Evolutionary conservation across 345 rosid genomes (phyloP), one percentile per base, ranked within the genome.

Genomic region (Melastoma malabathricum): DNA sequence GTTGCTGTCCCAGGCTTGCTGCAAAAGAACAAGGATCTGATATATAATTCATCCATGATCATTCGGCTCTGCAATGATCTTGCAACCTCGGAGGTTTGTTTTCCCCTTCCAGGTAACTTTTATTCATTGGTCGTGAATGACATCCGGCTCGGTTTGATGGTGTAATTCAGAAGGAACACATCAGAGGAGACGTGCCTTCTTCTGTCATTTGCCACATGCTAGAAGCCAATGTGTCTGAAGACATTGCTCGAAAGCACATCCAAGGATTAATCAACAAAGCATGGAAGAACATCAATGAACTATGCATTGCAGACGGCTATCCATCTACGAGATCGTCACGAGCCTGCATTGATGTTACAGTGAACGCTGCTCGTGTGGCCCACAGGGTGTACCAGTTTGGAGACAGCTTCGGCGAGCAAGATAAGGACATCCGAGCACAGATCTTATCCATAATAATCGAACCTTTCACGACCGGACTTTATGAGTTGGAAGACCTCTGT

Each of bases 111-210:
- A 8, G 5, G 31, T 16, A 19, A 13, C 19, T 4, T 13, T 52
- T 15, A 47, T 47, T 10, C 3, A 47, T 10, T 22, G 3, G 18
- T n/a, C 18, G 19, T 27, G 13, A 3, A 4, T 10, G 55, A 51
- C 14, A 46, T 17, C 16, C 13, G 15, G 9, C 39, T 6, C 13
- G 31, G 15, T 16, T 39, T 19, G 13, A 31, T n/a, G n/a, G 6
- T 16, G 18, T 0, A 6, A 43, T 34, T 64, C 75, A 80, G 80
- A 64, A 3, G 82, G 76, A 47, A 64, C 56, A 43, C 80, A 80
- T n/a, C 62, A 74, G 86, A 56, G 82, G 80, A 23, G 80, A 80
- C 55, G 74, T 68, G 6, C 67, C 82, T 15, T 72, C 80, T 6
- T 76, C 80, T 0, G 53, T 80, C 39, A 4, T 61, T 10, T 80